Evolutionary conservation across 2,329 filamentous ascomycete species (phyloP), one percentile per base, ranked within the genome.

Genomic region (Alternaria brassicicola): DNA sequence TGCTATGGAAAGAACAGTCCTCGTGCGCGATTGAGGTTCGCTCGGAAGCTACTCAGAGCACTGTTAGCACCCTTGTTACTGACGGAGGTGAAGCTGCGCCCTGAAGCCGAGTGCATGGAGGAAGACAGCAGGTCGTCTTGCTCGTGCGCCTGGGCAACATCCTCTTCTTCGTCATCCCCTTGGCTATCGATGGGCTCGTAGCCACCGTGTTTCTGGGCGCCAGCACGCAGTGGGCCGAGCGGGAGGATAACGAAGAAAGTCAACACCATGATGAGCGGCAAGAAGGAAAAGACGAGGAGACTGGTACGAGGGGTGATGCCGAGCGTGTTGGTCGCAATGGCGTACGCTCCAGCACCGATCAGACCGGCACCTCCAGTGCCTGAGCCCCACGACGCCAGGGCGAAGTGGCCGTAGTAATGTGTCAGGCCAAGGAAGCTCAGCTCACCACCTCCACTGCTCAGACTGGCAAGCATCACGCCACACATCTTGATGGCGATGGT

Each of bases 341-440:
- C 91, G 78, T 98, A 99, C 13, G 94, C 83, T 0, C 93, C 93
- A 0, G 94, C 92, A 5, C 95, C 95, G 0, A 94, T 83, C 56
- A 99, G 77, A 0, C 94, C 94, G 1, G 94, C 94, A 0, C 90
- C 94, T 1, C 94, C 94, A 0, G 94, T 97, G 0, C 94, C 94
- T 63, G 90, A 94, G 0, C 92, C 91, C 95, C 95, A 99, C 33
- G 92, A 89, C 0, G 93, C 93, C 17, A 98, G 83, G 67, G 92
- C 92, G 77, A 91, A 89, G 8, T 87, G 88, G 0, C 94, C 95
- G 71, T 98, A 98, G 80, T 90, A 97, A 75, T 98, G 94, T 13
- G 94, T 96, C 70, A 99, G 79, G 1, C 92, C 90, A 6, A 99
- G 81, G 73, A 98, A 97, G 77, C 90, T 96, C 58, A 97, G 82